phyloP scores from a whole-genome alignment of 805 yeast species.

The Saccharomyces jurei region DNA sequence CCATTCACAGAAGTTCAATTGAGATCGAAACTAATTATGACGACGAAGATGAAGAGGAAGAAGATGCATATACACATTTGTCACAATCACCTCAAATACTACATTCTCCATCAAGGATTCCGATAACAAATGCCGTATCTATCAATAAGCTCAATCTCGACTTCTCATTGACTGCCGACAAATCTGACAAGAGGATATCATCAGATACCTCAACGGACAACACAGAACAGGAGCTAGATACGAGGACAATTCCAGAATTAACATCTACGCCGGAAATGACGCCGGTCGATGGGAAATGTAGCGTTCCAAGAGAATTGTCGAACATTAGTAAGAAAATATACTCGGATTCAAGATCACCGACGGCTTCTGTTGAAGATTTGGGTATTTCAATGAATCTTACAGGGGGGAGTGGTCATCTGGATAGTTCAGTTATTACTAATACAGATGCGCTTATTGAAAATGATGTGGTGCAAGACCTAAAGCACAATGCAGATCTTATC shows the following conservation, averaged over 20 bases:
- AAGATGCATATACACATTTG: slow-evolving; percentile 1
- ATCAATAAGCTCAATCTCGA: slow-evolving; percentile 15
- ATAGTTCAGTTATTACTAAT: not conserved
- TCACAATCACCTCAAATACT: slow-evolving; percentile 9
- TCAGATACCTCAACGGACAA: not conserved
- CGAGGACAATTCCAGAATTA: not conserved
- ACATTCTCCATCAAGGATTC: slow-evolving; percentile 22
- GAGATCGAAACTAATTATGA: slow-evolving; percentile 1
- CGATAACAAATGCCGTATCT: slow-evolving; percentile 19
- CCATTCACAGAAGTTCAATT: not conserved
- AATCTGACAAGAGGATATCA: not conserved
- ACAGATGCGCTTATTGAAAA: not conserved
- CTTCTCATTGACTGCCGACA: not conserved
- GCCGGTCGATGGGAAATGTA: not conserved
- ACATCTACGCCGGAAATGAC: not conserved
- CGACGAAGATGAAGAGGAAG: slow-evolving; percentile 4
- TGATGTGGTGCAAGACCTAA: not conserved
- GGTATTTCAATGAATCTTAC: slow-evolving; percentile 9
- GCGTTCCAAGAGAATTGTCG: not conserved
- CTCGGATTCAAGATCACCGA: not conserved
- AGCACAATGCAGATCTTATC: not conserved
- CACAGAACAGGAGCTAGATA: not conserved
- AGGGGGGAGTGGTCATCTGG: not conserved
- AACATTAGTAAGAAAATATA: not conserved
- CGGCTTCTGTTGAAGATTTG: slow-evolving; percentile 12